These are phyloP conservation scores for Cadophora sp. DNA, from an alignment of 2,329 filamentous ascomycete genomes.

Conservation along the genomic window DNA sequence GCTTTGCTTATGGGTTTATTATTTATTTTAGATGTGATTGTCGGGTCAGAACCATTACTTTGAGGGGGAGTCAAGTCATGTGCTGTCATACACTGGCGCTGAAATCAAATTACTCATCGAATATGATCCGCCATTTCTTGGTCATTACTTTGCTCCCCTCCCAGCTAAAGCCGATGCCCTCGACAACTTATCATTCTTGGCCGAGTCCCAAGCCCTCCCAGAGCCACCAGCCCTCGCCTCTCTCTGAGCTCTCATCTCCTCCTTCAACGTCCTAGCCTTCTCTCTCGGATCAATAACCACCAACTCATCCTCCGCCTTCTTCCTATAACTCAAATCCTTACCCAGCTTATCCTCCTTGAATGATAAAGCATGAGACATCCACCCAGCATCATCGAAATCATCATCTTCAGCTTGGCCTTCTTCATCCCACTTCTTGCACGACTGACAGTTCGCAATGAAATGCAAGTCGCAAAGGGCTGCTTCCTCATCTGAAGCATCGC, in stretches of 20 bases:
- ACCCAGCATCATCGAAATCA: constrained; percentile 70
- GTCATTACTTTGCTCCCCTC: constrained; percentile 58
- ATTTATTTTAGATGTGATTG: not conserved
- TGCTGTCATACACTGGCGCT: not conserved
- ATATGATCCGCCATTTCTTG: not conserved
- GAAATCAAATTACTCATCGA: not conserved
- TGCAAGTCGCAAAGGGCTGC: constrained; percentile 87
- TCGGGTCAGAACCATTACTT: not conserved
- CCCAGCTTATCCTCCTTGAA: constrained; percentile 91
- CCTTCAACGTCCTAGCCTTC: constrained; percentile 75
- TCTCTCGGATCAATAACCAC: constrained; percentile 93
- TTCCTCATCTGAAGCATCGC: constrained; percentile 62
- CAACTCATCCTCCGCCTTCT: constrained; percentile 88
- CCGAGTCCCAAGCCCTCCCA: constrained; percentile 65
- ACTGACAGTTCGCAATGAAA: constrained; percentile 95
- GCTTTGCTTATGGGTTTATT: not conserved
- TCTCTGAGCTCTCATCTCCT: constrained; percentile 65
- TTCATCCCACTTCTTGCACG: constrained; percentile 82
- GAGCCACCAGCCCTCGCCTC: constrained; percentile 57
- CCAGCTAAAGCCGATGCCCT: constrained; percentile 60
- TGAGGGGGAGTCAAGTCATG: not conserved
- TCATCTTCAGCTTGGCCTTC: constrained; percentile 55
- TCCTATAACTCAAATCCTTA: constrained; percentile 88
- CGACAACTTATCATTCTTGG: constrained; percentile 62
- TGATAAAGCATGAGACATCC: constrained; percentile 85